Evolutionary conservation across 2,329 filamentous ascomycete genomes (phyloP), one percentile per base, ranked within the genome.

Genomic region (Aureobasidium musti): DNA sequence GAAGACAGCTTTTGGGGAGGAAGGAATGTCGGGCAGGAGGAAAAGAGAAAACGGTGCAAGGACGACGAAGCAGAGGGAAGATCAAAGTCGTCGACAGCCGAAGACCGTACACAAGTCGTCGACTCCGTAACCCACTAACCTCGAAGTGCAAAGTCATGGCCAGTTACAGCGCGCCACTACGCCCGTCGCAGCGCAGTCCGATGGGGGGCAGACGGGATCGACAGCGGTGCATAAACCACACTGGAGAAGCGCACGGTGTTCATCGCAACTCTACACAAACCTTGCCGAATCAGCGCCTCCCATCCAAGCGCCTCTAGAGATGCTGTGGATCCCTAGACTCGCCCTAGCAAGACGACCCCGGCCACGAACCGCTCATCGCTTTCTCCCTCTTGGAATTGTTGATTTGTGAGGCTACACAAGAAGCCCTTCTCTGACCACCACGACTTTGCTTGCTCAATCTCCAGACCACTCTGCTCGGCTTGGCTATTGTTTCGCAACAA

Each of bases 131-230:
- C 56, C 49, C 37, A 26, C 56, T 59, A 47, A 61, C 41, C 57
- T 49, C 23, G 41, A 47, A 49, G 26, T 33, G 56, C 26, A 10
- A 10, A 57, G 39, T 59, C 56, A 59, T 37, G 33, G 33, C 57
- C 39, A 28, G 30, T 37, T 61, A 37, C 43, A 61, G 57, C 57
- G 43, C 57, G 57, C 28, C 57, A 43, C 37, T 23, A 17, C 26
- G 39, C 26, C 37, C n/a, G 19, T 56, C 35, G 56, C 39, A 59
- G 56, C 56, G 56, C 41, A 61, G 57, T 63, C 59, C 59, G 59
- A 63, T 50, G 59, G 59, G 59, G 39, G 59, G 43, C n/a, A 39
- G 21, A 30, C 45, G 47, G 45, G 59, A 63, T 63, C 59, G 45
- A 37, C 59, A 35, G 14, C 21, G 26, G 43, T 63, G 59, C 59